These are phyloP conservation scores for Cutaneotrichosporon cyanovorans DNA, from an alignment of 1,284 basidiomycete species.

Conservation along the genomic window DNA sequence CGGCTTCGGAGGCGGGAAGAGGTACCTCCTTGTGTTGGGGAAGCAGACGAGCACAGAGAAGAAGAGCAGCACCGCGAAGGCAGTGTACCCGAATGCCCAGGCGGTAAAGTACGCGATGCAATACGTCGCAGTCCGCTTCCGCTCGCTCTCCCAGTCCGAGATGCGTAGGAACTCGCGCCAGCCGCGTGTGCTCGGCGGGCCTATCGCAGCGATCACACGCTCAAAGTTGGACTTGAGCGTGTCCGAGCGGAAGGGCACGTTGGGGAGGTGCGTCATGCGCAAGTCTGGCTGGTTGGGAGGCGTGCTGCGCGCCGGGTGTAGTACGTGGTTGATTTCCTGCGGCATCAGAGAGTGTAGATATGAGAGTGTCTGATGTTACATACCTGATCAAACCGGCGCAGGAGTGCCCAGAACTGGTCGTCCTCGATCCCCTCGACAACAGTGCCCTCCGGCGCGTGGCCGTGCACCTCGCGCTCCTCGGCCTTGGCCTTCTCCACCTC, in stretches of 20 bases:
- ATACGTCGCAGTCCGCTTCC: constrained; percentile 47
- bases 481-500: constrained; percentile 42
- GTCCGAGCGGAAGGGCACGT: constrained; percentile 42
- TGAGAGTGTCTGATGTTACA: constrained; percentile 12
- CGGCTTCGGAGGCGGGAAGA: constrained; percentile 49
- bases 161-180: constrained; percentile 50
- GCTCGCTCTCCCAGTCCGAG: constrained; percentile 47
- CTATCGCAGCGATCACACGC: constrained; percentile 50
- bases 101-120: constrained; percentile 48
- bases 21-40: constrained; percentile 46
- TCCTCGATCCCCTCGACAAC: constrained; percentile 46
- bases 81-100: constrained; percentile 48
- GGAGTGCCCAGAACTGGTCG: constrained; percentile 43
- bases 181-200: constrained; percentile 48
- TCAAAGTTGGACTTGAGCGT: constrained; percentile 50
- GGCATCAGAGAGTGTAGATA: not conserved
- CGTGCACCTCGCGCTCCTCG: constrained; percentile 38
- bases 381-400: constrained; percentile 45
- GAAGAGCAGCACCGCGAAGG: constrained; percentile 45
- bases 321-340: constrained; percentile 46
- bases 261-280: constrained; percentile 7
- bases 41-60: constrained; percentile 49
- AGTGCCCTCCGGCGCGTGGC: constrained; percentile 38
- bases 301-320: constrained; percentile 33
- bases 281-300: constrained; percentile 42